Evolutionary conservation across 805 yeast species (phyloP).

Genomic region (Starmerella potacharoeniae): DNA sequence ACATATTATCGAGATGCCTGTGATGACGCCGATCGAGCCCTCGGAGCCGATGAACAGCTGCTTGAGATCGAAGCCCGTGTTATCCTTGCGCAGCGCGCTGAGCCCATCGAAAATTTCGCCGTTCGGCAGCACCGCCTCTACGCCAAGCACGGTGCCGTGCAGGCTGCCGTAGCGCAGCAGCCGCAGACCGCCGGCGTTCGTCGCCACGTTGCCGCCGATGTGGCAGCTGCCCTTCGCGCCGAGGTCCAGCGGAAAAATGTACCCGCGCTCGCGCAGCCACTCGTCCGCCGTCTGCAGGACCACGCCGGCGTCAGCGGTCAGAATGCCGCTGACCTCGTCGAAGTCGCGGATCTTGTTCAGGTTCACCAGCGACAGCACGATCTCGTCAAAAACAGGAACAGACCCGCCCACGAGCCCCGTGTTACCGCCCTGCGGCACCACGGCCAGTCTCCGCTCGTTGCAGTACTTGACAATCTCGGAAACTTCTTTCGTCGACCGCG

Average conservation of each 20-base stretch:
- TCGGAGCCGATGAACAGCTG: conserved; percentile 89
- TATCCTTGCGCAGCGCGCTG: conserved; percentile 81
- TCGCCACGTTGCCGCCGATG: conserved; percentile 88
- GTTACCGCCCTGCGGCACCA: conserved; percentile 95
- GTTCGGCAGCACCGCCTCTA: conserved; percentile 81
- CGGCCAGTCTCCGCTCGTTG: conserved; percentile 62
- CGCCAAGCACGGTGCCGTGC: conserved; percentile 81
- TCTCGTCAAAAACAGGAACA: conserved; percentile 83
- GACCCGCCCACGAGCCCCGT: conserved; percentile 95
- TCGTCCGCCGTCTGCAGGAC: conserved; percentile 75
- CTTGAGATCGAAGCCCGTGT: conserved; percentile 87
- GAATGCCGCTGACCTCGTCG: conserved; percentile 67
- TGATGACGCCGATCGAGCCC: conserved; percentile 81
- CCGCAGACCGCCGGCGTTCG: conserved; percentile 94
- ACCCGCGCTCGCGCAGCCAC: conserved; percentile 66
- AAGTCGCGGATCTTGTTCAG: conserved; percentile 71
- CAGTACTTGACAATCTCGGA: conserved; percentile 67
- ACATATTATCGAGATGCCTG: conserved; percentile 79
- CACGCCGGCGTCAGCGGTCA: conserved; percentile 83
- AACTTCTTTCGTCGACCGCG: conserved; percentile 67
- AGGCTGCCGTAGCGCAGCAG: conserved; percentile 79
- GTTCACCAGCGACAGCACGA: conserved; percentile 55
- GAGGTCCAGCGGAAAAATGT: conserved; percentile 81
- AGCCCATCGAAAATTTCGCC: conserved; percentile 71
- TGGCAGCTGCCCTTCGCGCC: conserved; percentile 97